phyloP scores from a whole-genome alignment of 2,329 filamentous ascomycete species.

The Fusarium keratoplasticum region DNA sequence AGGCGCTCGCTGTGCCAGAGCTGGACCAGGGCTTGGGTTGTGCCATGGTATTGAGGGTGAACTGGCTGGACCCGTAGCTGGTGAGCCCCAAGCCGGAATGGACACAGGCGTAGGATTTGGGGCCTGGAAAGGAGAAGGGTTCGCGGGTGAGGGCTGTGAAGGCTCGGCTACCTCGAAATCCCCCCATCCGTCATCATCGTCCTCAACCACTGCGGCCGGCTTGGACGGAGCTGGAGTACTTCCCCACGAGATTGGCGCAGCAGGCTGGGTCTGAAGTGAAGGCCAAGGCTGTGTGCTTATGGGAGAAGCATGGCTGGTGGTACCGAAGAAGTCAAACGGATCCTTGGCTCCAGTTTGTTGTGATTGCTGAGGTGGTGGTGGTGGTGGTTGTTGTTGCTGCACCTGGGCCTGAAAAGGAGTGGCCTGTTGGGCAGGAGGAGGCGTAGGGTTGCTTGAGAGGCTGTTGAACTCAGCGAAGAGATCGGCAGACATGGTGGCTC shows the following conservation, averaged over 20 bases:
- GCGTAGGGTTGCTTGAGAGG: slow-evolving; percentile 54
- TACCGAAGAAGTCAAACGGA: slow-evolving; percentile 41
- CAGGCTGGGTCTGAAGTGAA: slow-evolving; percentile 42
- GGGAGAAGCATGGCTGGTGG: slow-evolving; percentile 23
- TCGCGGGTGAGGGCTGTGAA: slow-evolving; percentile 12
- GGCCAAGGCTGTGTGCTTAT: slow-evolving; percentile 47
- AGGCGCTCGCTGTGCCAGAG: slow-evolving; percentile 10
- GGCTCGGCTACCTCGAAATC: slow-evolving; percentile 72
- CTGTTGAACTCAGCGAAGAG: slow-evolving; percentile 73
- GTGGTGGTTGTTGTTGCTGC: slow-evolving; percentile 1
- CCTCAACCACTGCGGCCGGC: slow-evolving; percentile 47
- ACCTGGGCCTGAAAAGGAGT: slow-evolving; percentile 23
- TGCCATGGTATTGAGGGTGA: slow-evolving; percentile 36
- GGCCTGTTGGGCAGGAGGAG: slow-evolving; percentile 38
- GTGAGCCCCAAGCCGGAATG: slow-evolving; percentile 28
- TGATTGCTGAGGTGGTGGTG: slow-evolving; percentile 17
- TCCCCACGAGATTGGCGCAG: slow-evolving; percentile 33
- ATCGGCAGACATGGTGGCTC: slow-evolving; percentile 69
- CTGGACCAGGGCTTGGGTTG: slow-evolving; percentile 16
- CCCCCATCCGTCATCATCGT: slow-evolving; percentile 74
- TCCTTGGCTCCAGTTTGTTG: slow-evolving; percentile 41
- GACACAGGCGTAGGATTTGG: slow-evolving; percentile 7
- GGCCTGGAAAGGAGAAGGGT: slow-evolving; percentile 27
- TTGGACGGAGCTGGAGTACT: slow-evolving; percentile 24
- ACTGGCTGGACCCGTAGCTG: slow-evolving; percentile 12